Evolutionary conservation across 1,139 yeast species (phyloP), one percentile per base, ranked within the genome.

Genomic region (Saccharomycopsis hybrid): DNA sequence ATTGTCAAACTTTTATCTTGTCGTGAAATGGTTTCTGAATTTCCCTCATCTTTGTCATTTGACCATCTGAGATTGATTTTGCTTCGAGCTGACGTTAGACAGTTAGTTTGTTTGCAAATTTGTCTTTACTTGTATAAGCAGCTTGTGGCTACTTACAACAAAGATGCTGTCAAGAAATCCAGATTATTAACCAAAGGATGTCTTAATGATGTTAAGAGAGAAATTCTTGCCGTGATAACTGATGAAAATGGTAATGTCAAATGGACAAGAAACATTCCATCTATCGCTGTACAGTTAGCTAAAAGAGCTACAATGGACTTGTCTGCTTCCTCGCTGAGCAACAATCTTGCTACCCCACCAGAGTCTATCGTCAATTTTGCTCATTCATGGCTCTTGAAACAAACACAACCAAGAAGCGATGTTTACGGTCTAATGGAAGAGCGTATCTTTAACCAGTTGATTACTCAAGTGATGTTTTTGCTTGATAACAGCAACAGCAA

Each of bases 211-310:
- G 61, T 76, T 53, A 77, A 76, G 60, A 70, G 64, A 39, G 94
- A 86, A 59, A 77, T 88, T 42, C 68, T 85, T 55, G 85, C 92
- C 31, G 85, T 88, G 50, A 88, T 87, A 27, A 80, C 89, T 47
- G 95, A 87, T 67, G 86, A 84, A 54, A 84, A 82, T 61, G 96
- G 96, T 2, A 86, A 85, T 62, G 80, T 86, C 55, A 85, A 88
- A 68, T 88, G 96, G 96, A 87, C 96, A 1, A 79, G 87, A 61
- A 87, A 88, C 63, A 78, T 87, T 37, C 76, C 80, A 55, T 73
- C 85, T 31, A 77, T 88, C 55, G 78, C 92, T 4, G 73, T 88
- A 53, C 95, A 87, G 62, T 66, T 86, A 47, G 79, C 83, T 47
- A 78, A 78, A 54, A 64, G 71, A 57, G 60, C 63, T 50, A 56